Conservation (phyloP, 257 asterid genomes). For the Rehmannia glutinosa region DNA sequence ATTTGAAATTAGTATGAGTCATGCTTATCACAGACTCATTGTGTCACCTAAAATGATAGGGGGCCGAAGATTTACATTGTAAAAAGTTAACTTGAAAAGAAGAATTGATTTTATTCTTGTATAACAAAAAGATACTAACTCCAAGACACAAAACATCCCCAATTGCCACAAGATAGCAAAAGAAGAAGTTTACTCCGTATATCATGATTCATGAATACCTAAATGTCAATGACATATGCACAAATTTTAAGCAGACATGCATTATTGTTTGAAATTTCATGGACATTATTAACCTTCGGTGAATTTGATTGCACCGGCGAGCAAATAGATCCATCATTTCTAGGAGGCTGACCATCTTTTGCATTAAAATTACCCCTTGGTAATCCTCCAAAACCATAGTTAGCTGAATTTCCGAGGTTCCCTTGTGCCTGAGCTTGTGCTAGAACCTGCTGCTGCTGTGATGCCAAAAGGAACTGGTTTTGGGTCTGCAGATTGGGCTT, state of each 20-base stretch:
- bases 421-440: constrained; percentile 86
- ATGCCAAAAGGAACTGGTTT: constrained; percentile 66
- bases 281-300: constrained; percentile 46
- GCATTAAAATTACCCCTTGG: constrained; percentile 62
- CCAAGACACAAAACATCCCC: neutral
- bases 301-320: constrained; percentile 86
- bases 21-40: neutral
- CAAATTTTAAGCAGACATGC: neutral
- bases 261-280: neutral
- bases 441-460: constrained; percentile 81
- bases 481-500: constrained; percentile 63
- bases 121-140: neutral
- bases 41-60: neutral
- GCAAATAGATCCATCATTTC: constrained; percentile 87
- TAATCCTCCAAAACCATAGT: constrained; percentile 70
- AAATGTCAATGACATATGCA: constrained; percentile 7
- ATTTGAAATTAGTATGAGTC: neutral
- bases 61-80: neutral
- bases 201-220: neutral
- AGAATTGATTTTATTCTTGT: neutral
- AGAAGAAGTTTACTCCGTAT: neutral
- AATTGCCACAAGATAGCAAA: neutral
- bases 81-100: neutral
- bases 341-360: constrained; percentile 73
- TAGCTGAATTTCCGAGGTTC: constrained; percentile 52